These are phyloP conservation scores for Tephrocybe sp. DNA, from an alignment of 768 basidiomycete genomes.

Conservation along the genomic window DNA sequence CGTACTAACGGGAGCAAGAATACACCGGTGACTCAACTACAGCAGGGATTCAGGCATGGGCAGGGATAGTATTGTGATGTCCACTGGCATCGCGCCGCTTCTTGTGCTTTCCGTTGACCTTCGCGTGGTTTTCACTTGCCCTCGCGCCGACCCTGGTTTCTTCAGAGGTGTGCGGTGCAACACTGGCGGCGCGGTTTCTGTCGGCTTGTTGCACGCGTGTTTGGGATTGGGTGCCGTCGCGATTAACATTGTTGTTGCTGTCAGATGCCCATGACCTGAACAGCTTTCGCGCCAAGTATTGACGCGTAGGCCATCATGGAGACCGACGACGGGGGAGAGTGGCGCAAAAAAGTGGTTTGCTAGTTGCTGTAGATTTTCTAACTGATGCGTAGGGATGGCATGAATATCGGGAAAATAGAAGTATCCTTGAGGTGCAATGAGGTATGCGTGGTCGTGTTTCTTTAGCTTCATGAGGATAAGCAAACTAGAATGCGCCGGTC, in stretches of 20 bases:
- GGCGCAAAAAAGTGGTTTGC: conserved; percentile 22
- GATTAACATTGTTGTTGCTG: not conserved
- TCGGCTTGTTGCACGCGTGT: not conserved
- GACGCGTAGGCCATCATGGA: conserved; percentile 16
- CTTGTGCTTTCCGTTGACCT: not conserved
- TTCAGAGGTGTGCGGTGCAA: not conserved
- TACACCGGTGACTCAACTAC: not conserved
- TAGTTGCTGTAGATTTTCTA: conserved; percentile 21
- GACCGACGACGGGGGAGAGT: conserved; percentile 17
- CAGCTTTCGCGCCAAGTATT: conserved; percentile 24
- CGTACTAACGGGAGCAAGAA: not conserved
- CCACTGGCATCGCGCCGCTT: not conserved
- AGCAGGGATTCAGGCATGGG: not conserved
- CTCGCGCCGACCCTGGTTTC: not conserved
- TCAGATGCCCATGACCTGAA: conserved; percentile 27
- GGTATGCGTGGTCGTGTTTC: conserved; percentile 37
- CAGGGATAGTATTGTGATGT: not conserved
- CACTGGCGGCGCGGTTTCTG: not conserved
- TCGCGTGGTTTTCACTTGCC: not conserved
- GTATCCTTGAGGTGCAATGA: conserved; percentile 59
- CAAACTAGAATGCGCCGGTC: conserved; percentile 31
- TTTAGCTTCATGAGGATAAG: conserved; percentile 52
- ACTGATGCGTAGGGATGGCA: not conserved
- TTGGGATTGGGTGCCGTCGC: not conserved
- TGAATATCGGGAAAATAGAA: conserved; percentile 30